A percentile compares a stretch with the other conserved stretches of the same genome.
phyloP scores from a whole-genome alignment of 164 flowering plant species.

The Aristolochia californica region DNA sequence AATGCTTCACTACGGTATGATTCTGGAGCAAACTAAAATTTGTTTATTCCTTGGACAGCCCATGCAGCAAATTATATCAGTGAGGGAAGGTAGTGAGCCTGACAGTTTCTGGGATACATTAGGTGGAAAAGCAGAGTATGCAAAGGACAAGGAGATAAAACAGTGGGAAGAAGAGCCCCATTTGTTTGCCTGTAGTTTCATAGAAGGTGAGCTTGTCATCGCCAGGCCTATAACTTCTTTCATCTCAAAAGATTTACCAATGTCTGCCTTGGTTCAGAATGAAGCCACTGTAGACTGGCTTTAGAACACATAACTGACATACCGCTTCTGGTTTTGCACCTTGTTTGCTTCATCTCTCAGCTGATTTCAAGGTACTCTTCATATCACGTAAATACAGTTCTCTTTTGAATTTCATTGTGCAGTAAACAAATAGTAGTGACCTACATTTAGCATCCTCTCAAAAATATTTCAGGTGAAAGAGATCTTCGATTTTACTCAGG shows the following conservation, averaged over 20 bases:
- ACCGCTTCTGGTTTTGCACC: not conserved
- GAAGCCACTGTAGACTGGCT: too few species aligned
- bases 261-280: too few species aligned
- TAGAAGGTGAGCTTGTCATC: conserved; percentile 31
- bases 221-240: not conserved
- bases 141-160: conserved; percentile 66
- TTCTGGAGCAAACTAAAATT: not conserved
- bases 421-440: not conserved
- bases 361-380: conserved; percentile 57
- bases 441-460: not conserved
- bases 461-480: conserved; percentile 51
- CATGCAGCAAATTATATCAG: conserved; percentile 61
- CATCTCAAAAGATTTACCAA: not conserved
- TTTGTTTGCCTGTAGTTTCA: conserved; percentile 68
- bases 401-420: not conserved
- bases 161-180: conserved; percentile 84
- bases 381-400: too few species aligned
- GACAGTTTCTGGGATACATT: conserved; percentile 88
- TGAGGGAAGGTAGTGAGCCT: conserved; percentile 81
- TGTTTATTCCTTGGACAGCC: conserved; percentile 37
- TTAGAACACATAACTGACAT: too few species aligned
- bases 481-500: conserved; percentile 80
- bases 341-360: conserved; percentile 37
- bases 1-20: too few species aligned
- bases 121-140: conserved; percentile 83